Percentiles rank a stretch among this genome's conserved stretches.
Conservation (phyloP, 2,329 filamentous ascomycete genomes). For the Diaporthe eres region DNA sequence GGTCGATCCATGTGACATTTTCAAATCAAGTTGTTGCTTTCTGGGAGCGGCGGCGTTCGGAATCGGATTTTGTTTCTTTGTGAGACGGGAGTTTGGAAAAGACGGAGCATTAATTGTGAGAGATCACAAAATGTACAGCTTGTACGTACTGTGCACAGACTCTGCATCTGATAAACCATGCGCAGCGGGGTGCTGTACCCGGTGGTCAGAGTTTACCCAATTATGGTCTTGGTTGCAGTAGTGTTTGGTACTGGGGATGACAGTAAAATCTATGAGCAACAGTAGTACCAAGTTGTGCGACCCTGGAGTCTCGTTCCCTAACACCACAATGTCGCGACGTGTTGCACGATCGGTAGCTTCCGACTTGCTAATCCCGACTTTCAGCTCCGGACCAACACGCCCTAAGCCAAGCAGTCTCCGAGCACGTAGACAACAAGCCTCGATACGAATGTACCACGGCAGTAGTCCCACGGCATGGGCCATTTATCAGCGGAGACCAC, state of each 20-base stretch:
- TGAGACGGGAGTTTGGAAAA: background rate
- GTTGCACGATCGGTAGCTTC: background rate
- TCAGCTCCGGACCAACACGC: background rate
- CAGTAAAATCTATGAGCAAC: background rate
- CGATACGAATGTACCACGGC: constrained; percentile 20
- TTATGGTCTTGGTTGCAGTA: constrained; percentile 8
- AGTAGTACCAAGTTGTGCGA: constrained; percentile 25
- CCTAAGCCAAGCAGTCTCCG: constrained; percentile 2
- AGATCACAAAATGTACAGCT: constrained; percentile 13
- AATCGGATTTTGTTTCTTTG: background rate
- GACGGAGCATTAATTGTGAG: background rate
- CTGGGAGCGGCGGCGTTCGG: constrained; percentile 24
- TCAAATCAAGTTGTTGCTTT: background rate
- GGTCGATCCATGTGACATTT: background rate
- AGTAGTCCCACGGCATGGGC: background rate
- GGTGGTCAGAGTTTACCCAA: background rate
- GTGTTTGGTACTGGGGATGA: background rate
- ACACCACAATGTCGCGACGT: background rate
- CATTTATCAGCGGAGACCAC: constrained; percentile 1
- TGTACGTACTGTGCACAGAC: background rate
- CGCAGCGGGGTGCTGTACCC: constrained; percentile 6
- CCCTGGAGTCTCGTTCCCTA: background rate
- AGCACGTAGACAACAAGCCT: background rate
- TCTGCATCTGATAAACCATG: constrained; percentile 19
- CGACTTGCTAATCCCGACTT: background rate